Conservation (phyloP, 2,329 filamentous ascomycete genomes). For the Fusarium odoratissimum region DNA sequence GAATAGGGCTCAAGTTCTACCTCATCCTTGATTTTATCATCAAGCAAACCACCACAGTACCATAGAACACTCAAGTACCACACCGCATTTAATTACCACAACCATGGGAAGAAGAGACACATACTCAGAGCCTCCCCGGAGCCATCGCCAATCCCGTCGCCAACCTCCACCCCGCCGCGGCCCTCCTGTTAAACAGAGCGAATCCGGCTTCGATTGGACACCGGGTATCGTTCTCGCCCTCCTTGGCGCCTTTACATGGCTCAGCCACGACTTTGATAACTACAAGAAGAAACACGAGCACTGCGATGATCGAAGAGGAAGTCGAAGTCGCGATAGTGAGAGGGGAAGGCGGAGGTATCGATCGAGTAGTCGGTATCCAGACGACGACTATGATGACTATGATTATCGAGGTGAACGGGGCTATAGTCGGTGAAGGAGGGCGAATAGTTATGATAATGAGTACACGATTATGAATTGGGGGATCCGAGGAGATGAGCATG, state of each 20-base stretch:
- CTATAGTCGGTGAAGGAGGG: constrained; percentile 14
- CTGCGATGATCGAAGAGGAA: not conserved
- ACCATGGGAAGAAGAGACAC: constrained; percentile 35
- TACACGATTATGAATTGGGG: not conserved
- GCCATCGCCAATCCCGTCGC: constrained; percentile 2
- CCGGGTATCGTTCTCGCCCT: constrained; percentile 54
- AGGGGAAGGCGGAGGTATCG: constrained; percentile 27
- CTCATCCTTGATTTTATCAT: not conserved
- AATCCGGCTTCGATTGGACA: constrained; percentile 55
- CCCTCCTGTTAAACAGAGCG: constrained; percentile 50
- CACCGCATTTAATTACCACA: not conserved
- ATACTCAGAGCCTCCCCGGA: constrained; percentile 29
- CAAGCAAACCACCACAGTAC: not conserved
- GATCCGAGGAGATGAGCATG: not conserved
- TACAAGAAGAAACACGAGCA: constrained; percentile 21
- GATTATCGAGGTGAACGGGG: constrained; percentile 14
- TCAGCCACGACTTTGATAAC: constrained; percentile 53
- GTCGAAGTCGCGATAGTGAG: constrained; percentile 21
- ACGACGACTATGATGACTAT: constrained; percentile 27
- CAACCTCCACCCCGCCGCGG: constrained; percentile 12
- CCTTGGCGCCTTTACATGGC: constrained; percentile 50
- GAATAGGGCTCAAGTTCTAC: not conserved
- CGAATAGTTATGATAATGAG: constrained; percentile 9
- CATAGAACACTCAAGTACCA: not conserved
- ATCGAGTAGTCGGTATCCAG: constrained; percentile 12